phyloP scores from a whole-genome alignment of 2,329 filamentous ascomycete species.

The Claviceps fusiformis region DNA sequence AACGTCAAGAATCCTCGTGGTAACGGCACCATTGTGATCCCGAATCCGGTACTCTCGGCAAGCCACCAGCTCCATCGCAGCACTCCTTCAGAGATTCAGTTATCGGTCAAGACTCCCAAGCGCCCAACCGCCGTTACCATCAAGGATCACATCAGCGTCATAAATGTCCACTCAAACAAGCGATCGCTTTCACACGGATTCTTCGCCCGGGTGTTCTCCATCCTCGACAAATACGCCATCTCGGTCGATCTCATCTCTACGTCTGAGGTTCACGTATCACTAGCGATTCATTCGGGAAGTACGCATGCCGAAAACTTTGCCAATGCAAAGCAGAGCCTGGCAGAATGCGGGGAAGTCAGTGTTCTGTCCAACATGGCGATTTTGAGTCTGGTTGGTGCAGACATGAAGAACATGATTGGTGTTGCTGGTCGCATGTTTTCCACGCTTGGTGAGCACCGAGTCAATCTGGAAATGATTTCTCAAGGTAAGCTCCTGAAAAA shows the following conservation, averaged over 20 bases:
- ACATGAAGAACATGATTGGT: slow-evolving; percentile 96
- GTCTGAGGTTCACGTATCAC: slow-evolving; percentile 91
- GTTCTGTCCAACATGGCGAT: slow-evolving; percentile 90
- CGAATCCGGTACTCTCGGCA: slow-evolving; percentile 47
- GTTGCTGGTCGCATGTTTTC: slow-evolving; percentile 92
- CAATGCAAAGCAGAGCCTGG: slow-evolving; percentile 56
- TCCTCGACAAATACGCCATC: slow-evolving; percentile 72
- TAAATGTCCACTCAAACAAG: slow-evolving; percentile 97
- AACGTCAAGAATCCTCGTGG: slow-evolving; percentile 80
- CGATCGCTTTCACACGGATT: slow-evolving; percentile 92
- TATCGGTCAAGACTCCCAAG: slow-evolving; percentile 43
- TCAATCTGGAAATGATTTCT: slow-evolving; percentile 99
- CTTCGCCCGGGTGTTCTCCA: slow-evolving; percentile 84
- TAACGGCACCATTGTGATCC: slow-evolving; percentile 69
- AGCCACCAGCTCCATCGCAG: slow-evolving; percentile 45
- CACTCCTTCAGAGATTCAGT: slow-evolving; percentile 24
- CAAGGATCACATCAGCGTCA: slow-evolving; percentile 91
- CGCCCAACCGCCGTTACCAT: slow-evolving; percentile 85
- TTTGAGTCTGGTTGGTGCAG: slow-evolving; percentile 80
- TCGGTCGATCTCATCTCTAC: slow-evolving; percentile 95
- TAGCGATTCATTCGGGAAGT: slow-evolving; percentile 81
- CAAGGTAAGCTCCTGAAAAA: slow-evolving; percentile 51
- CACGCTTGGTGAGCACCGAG: slow-evolving; percentile 78
- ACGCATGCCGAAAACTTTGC: slow-evolving; percentile 48
- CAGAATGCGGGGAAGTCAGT: slow-evolving; percentile 77